Evolutionary conservation across 2,329 filamentous ascomycete genomes (phyloP), one percentile per base, ranked within the genome.

Genomic region (Tolypocladium paradoxum): DNA sequence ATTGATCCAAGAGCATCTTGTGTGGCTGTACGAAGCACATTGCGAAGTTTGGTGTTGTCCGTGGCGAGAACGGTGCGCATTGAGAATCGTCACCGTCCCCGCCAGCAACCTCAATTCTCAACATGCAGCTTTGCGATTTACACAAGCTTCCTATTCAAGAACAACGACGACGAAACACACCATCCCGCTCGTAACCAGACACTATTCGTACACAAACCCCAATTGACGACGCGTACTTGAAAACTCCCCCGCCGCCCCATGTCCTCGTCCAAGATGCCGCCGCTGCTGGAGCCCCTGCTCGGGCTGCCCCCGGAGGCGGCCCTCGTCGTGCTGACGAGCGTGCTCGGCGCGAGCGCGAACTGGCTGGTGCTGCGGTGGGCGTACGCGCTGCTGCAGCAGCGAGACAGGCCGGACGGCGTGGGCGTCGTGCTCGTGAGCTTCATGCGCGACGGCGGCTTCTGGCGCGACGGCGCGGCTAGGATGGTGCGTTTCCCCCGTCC

Each of bases 381-480:
- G 3, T 73, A 74, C 62, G 69, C 73, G n/a, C 68, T 74, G 7
- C 70, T 80, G 43, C 57, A 53, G 61, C 62, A 35, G 57, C 54
- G 57, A 51, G 40, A 49, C 31, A 53, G 38, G 18, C 59, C 60
- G 16, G 64, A 64, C 12, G 70, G 71, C 45, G 70, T 68, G 29
- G 77, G 73, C 49, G 78, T 96, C 1, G 75, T 96, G 3, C 74
- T 96, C 3, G 83, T 93, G 54, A 95, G 88, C 71, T 96, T 93
- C 70, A 72, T 95, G 69, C 79, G 88, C 55, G 86, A 92, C 61
- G 80, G 78, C 57, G 73, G 79, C 1, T 95, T 95, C 65, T 96
- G 90, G 90, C 83, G 75, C 57, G 80, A 84, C 3, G 85, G 88
- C 49, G 78, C 78, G 2, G 78, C 81, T 51, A 84, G 84, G 67